A percentile compares a stretch with the other conserved stretches of the same genome.
These are phyloP conservation scores for Penstemon eatonii DNA, from an alignment of 257 asterid species.

Conservation along the genomic window DNA sequence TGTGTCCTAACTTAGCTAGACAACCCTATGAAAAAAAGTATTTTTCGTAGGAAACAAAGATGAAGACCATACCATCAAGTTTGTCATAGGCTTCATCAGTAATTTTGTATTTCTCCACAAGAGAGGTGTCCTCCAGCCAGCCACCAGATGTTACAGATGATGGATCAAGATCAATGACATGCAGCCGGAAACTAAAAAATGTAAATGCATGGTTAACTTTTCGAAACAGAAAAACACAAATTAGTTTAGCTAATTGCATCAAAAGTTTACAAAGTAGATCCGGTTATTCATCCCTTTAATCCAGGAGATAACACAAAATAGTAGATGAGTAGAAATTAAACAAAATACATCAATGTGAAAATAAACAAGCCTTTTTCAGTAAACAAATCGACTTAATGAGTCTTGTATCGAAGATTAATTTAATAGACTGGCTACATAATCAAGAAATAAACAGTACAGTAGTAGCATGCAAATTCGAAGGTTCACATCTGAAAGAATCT, in stretches of 20 bases:
- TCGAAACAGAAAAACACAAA: not conserved
- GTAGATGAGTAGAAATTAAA: not conserved
- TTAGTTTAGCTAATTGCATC: not conserved
- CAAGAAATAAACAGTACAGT: no score
- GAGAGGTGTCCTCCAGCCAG: slow-evolving; percentile 96
- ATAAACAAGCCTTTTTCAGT: not conserved
- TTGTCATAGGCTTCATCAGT: slow-evolving; percentile 89
- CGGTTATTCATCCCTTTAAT: not conserved
- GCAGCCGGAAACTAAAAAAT: slow-evolving; percentile 67
- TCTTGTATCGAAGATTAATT: no score
- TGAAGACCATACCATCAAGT: slow-evolving; percentile 60
- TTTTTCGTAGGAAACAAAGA: not conserved
- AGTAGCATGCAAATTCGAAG: no score
- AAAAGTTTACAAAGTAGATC: slow-evolving; percentile 1
- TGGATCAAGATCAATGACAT: slow-evolving; percentile 85
- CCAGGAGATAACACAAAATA: not conserved
- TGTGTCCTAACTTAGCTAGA: slow-evolving; percentile 13
- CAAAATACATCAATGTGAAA: no score
- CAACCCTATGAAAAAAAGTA: not conserved
- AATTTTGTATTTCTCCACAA: slow-evolving; percentile 90
- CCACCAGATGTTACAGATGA: slow-evolving; percentile 94
- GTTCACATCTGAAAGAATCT: no score
- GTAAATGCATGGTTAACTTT: not conserved
- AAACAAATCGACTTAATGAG: no score
- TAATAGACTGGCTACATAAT: no score